Percentiles rank a stretch among this genome's conserved stretches.
Evolutionary conservation across 495 filamentous ascomycete species (phyloP).

Genomic region (Tuber microsphaerosporum): DNA sequence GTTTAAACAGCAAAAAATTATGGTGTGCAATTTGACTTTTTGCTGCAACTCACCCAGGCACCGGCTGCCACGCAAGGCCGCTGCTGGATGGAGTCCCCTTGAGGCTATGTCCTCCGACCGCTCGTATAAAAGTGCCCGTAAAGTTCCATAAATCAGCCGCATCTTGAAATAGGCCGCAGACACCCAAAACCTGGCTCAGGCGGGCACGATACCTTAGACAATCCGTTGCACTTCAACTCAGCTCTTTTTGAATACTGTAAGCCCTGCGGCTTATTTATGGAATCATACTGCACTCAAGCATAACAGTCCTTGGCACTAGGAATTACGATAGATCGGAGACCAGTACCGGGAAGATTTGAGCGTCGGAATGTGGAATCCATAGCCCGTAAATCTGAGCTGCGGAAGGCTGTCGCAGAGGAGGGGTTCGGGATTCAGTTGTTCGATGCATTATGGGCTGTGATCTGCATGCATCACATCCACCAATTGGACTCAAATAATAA

Average conservation of each 20-base stretch:
- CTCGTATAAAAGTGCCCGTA: too few species aligned
- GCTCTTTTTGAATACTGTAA: not conserved
- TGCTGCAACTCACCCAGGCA: not conserved
- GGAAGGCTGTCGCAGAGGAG: not conserved
- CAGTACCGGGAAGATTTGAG: not conserved
- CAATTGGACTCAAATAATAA: not conserved
- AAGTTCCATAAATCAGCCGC: too few species aligned
- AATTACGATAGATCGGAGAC: not conserved
- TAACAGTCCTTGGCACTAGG: not conserved
- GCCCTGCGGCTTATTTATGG: not conserved
- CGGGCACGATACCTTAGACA: not conserved
- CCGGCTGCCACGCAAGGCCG: not conserved
- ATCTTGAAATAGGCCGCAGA: not conserved
- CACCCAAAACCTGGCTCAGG: not conserved
- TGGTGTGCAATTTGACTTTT: not conserved
- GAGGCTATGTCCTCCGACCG: not conserved
- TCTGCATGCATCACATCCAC: not conserved
- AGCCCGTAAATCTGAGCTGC: not conserved
- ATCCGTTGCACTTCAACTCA: not conserved
- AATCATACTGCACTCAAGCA: not conserved
- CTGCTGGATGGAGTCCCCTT: not conserved
- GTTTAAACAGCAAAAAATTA: not conserved
- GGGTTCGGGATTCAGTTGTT: not conserved
- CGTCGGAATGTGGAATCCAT: not conserved
- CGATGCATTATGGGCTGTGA: not conserved